Evolutionary conservation across 345 rosid species (phyloP).

Genomic region (Eucalyptus marginata): DNA sequence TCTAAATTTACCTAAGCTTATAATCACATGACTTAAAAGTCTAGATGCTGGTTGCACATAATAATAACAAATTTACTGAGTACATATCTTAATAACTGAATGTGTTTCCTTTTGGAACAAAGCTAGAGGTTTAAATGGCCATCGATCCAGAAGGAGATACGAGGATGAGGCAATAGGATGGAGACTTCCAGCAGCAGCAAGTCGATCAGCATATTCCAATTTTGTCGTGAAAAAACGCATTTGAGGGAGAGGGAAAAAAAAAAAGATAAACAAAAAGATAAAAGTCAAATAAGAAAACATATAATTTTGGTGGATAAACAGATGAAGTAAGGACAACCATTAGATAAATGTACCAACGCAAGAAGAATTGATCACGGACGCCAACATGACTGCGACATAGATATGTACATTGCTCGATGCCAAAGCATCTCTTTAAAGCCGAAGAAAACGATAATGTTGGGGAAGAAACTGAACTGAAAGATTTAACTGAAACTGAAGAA

Average conservation of each 20-base stretch:
- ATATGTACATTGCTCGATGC: neutral
- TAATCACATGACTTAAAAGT: neutral
- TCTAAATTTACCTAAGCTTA: neutral
- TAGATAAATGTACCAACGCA: too few species aligned
- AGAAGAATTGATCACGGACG: neutral
- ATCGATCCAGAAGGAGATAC: neutral
- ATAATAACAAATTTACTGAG: neutral
- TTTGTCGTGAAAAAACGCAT: conserved; percentile 77
- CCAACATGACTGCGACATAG: neutral
- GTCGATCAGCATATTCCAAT: conserved; percentile 72
- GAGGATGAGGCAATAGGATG: neutral
- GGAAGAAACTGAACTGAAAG: neutral
- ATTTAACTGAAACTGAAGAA: neutral
- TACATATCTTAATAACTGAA: neutral
- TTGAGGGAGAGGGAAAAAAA: conserved; percentile 14
- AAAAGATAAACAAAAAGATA: neutral
- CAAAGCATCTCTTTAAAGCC: neutral
- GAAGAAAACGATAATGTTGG: neutral
- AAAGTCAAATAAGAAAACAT: neutral
- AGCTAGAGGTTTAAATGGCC: neutral
- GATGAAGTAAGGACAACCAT: neutral
- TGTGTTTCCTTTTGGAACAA: neutral
- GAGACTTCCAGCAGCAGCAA: conserved; percentile 57
- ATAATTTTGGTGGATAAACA: neutral
- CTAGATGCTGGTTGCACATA: neutral